Conservation (phyloP, 495 filamentous ascomycete species). For the Penicillium odoratum region DNA sequence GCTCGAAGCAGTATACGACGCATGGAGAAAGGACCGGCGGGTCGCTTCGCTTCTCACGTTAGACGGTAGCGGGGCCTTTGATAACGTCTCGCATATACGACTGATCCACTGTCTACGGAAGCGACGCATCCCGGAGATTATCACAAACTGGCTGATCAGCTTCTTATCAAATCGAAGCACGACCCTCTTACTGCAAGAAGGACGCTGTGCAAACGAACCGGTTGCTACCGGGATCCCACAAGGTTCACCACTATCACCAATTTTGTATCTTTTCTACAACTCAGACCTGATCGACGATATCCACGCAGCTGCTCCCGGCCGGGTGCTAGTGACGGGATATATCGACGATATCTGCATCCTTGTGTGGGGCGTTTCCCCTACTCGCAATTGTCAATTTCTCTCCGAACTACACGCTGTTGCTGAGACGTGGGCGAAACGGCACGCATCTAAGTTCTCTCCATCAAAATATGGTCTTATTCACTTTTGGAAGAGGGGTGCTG, state of each 20-base stretch:
- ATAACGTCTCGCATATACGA: slow-evolving; percentile 11
- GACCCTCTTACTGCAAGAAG: not conserved
- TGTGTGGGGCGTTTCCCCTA: not conserved
- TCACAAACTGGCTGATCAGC: not conserved
- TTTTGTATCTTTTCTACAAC: too few relatives aligned
- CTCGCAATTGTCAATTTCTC: not conserved
- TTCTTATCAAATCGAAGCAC: not conserved
- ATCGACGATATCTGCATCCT: slow-evolving; percentile 3
- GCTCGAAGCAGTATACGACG: slow-evolving; percentile 18
- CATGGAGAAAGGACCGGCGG: slow-evolving; percentile 15
- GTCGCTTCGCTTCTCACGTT: slow-evolving; percentile 21
- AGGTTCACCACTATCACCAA: too few relatives aligned
- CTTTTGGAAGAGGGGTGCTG: not conserved
- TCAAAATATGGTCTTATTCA: not conserved
- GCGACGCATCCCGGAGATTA: not conserved
- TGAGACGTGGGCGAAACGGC: not conserved
- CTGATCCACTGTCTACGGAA: not conserved
- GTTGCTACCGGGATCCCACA: not conserved
- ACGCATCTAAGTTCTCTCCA: not conserved
- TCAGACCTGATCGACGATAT: too few relatives aligned
- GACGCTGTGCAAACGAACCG: too few relatives aligned
- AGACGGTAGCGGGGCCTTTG: slow-evolving; percentile 21
- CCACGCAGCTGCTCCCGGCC: not conserved
- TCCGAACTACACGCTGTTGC: not conserved
- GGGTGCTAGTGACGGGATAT: not conserved